Evolutionary conservation across 371 early-diverging fungal species (phyloP), one percentile per base, ranked within the genome.

Genomic region (Apophysomyces sp.): DNA sequence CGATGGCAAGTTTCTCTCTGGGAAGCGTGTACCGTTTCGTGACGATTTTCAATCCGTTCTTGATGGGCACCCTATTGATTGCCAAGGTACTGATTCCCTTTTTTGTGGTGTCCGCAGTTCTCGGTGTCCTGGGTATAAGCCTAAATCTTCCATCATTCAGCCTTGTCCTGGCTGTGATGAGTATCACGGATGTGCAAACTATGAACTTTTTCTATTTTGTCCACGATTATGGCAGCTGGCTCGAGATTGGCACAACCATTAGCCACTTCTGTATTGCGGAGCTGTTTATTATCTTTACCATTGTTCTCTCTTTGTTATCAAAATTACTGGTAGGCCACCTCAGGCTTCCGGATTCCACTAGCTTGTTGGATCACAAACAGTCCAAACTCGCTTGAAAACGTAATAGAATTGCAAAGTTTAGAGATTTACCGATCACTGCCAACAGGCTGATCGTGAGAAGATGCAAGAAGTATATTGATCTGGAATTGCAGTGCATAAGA

Each of bases 221-320:
- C 5, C 74, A 89, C 18, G 97, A 97, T 71, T 84, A 88, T 65
- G 98, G 98, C 28, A 89, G 90, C 56, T 97, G 98, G 98, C 80
- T 98, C 28, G 98, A 97, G 70, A 97, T 98, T 63, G 98, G 97
- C n/a, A 94, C 94, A 32, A 91, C 92, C 52, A 96, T 98, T 66
- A 91, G 91, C 61, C 94, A 93, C 61, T 93, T 92, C 67, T 89
- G 90, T 63, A 93, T 93, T 63, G 86, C 93, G 2, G 89, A 89
- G 16, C 75, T 92, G 39, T 96, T 95, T 80, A 87, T 90, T 60
- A 81, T 92, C 51, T 92, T 94, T 63, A 89, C 89, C 55, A 89
- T 89, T 52, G 55, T 91, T 18, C 69, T 92, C 31, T 92, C 90
- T 69, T 72, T 80, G 18, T 77, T 89, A 15, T 82, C 86, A 9